A percentile compares a stretch with the other conserved stretches of the same genome.
These are phyloP conservation scores for Trichophyton rubrum DNA, from an alignment of 2,329 filamentous ascomycete species.

Conservation along the genomic window DNA sequence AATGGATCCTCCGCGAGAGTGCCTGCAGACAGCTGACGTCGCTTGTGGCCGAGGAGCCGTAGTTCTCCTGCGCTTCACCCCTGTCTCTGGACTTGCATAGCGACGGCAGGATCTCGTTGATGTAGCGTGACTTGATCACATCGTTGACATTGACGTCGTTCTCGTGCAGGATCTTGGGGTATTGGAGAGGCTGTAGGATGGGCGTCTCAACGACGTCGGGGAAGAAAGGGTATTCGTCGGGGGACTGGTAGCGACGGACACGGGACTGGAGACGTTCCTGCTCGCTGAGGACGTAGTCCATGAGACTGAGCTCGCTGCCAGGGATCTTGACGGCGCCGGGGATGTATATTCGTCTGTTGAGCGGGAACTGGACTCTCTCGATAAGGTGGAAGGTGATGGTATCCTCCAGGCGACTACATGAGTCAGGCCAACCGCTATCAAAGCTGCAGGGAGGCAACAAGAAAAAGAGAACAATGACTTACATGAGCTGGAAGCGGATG, in stretches of 20 bases:
- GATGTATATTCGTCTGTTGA: conserved; percentile 77
- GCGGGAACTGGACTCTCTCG: conserved; percentile 92
- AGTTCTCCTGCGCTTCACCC: conserved; percentile 83
- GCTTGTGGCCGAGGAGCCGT: conserved; percentile 80
- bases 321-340: conserved; percentile 71
- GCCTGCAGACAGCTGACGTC: conserved; percentile 87
- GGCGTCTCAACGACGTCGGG: conserved; percentile 64
- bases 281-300: conserved; percentile 87
- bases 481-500: conserved; percentile 93
- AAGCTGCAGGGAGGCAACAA: background rate
- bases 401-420: conserved; percentile 74
- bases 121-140: conserved; percentile 76
- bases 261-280: conserved; percentile 85
- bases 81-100: conserved; percentile 72
- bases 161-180: conserved; percentile 73
- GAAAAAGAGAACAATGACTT: conserved; percentile 23
- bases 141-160: conserved; percentile 87
- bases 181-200: conserved; percentile 75
- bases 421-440: background rate
- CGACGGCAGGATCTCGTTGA: conserved; percentile 66
- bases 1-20: conserved; percentile 81
- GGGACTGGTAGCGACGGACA: conserved; percentile 87
- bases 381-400: conserved; percentile 96
- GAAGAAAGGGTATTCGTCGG: conserved; percentile 97
- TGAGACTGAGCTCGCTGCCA: conserved; percentile 59